These are phyloP conservation scores for Backusella tuberculispora DNA, from an alignment of 192 early-diverging fungal species.

Conservation along the genomic window DNA sequence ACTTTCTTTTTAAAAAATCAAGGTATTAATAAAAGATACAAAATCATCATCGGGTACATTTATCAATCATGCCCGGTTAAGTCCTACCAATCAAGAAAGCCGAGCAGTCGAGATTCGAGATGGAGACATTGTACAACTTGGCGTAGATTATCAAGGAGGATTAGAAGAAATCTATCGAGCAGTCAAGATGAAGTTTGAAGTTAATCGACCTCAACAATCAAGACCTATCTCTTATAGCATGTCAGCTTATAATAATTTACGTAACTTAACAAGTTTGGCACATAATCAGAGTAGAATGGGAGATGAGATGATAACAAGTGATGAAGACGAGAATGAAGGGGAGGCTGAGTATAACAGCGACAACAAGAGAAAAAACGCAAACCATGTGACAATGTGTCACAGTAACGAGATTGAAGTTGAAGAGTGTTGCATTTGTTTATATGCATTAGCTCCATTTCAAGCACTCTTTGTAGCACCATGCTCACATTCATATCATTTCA, in stretches of 20 bases:
- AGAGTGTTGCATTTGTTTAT: slow-evolving; percentile 85
- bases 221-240: slow-evolving; percentile 52
- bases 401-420: slow-evolving; percentile 25
- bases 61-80: slow-evolving; percentile 82
- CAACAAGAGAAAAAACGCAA: not conserved
- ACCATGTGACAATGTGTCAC: not conserved
- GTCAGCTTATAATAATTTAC: slow-evolving; percentile 34
- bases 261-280: slow-evolving; percentile 22
- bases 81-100: slow-evolving; percentile 77
- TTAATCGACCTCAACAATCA: slow-evolving; percentile 56
- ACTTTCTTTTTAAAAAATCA: slow-evolving; percentile 44
- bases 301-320: not conserved
- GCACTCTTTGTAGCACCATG: slow-evolving; percentile 86
- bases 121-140: slow-evolving; percentile 85
- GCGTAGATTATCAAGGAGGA: slow-evolving; percentile 86
- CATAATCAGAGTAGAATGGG: not conserved
- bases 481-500: slow-evolving; percentile 85
- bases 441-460: slow-evolving; percentile 73
- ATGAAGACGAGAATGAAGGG: not conserved
- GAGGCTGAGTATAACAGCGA: not conserved
- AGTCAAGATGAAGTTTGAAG: slow-evolving; percentile 69
- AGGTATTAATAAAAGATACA: slow-evolving; percentile 84
- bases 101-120: slow-evolving; percentile 69
- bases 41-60: slow-evolving; percentile 89
- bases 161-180: slow-evolving; percentile 82